Evolutionary conservation across 2,329 filamentous ascomycete genomes (phyloP).

Genomic region (Pseudogymnoascus sp.): DNA sequence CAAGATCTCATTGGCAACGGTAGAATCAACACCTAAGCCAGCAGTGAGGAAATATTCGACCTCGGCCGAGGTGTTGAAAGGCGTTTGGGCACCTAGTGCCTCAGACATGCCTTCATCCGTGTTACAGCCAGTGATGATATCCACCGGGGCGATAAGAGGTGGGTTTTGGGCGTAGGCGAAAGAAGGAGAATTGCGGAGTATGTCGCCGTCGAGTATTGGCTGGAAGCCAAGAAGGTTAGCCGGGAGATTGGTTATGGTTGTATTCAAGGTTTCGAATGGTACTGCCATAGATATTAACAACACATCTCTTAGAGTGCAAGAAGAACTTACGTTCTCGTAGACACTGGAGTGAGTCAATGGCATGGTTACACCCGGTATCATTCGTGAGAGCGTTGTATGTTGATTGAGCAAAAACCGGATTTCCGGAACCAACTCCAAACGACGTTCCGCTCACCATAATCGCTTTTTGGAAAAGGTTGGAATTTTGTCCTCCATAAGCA

Average conservation of each 20-base stretch:
- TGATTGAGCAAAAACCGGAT: slow-evolving; percentile 24
- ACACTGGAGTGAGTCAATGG: slow-evolving; percentile 52
- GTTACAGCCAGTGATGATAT: slow-evolving; percentile 63
- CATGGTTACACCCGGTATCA: slow-evolving; percentile 43
- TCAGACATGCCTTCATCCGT: slow-evolving; percentile 58
- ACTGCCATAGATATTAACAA: slow-evolving; percentile 27
- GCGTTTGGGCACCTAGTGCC: background rate
- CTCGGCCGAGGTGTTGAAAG: background rate
- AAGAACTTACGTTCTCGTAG: slow-evolving; percentile 45
- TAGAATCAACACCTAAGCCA: background rate
- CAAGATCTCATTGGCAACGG: slow-evolving; percentile 38
- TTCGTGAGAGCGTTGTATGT: slow-evolving; percentile 48
- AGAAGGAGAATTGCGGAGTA: slow-evolving; percentile 53
- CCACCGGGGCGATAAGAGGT: slow-evolving; percentile 47
- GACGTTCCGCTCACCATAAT: slow-evolving; percentile 49
- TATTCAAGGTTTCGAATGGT: slow-evolving; percentile 42
- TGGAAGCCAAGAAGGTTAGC: slow-evolving; percentile 63
- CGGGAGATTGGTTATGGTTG: slow-evolving; percentile 37
- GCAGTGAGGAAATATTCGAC: slow-evolving; percentile 32
- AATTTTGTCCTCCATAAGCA: slow-evolving; percentile 29
- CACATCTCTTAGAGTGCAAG: slow-evolving; percentile 31
- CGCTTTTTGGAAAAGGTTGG: slow-evolving; percentile 43
- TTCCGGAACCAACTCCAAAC: background rate
- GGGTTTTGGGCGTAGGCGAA: slow-evolving; percentile 49
- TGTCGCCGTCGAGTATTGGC: slow-evolving; percentile 50